Evolutionary conservation across 805 yeast genomes (phyloP).

Genomic region (Barnettozyma vustinii): DNA sequence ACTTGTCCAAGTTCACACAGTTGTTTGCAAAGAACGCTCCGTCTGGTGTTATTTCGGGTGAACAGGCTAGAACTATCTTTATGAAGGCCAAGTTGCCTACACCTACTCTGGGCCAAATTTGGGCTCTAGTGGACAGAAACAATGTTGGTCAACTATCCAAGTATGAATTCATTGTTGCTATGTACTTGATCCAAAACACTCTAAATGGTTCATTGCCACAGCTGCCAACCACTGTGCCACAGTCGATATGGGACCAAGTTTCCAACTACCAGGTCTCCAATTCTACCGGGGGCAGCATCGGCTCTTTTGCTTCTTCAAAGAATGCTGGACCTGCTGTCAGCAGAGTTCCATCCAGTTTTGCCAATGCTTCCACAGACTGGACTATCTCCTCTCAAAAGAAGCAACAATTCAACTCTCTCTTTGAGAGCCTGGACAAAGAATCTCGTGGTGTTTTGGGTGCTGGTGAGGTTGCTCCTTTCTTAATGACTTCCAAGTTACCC

Average conservation of each 20-base stretch:
- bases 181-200: constrained; percentile 87
- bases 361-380: constrained; percentile 52
- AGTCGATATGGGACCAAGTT: constrained; percentile 33
- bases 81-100: constrained; percentile 84
- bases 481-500: constrained; percentile 79
- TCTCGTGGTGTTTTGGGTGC: constrained; percentile 63
- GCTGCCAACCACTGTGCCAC: constrained; percentile 47
- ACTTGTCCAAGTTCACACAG: constrained; percentile 58
- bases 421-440: constrained; percentile 68
- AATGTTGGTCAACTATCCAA: constrained; percentile 67
- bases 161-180: constrained; percentile 82
- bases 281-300: constrained; percentile 16
- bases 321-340: constrained; percentile 21
- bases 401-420: constrained; percentile 73
- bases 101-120: constrained; percentile 72
- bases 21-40: constrained; percentile 68
- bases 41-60: constrained; percentile 59
- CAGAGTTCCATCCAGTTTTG: constrained; percentile 34
- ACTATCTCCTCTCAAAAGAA: constrained; percentile 59
- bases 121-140: constrained; percentile 81
- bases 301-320: constrained; percentile 13
- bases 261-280: constrained; percentile 15
- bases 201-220: constrained; percentile 59
- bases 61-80: constrained; percentile 80
- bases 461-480: constrained; percentile 78